A percentile compares a stretch with the other conserved stretches of the same genome.
Conservation (phyloP, 805 yeast genomes). For the Kockiozyma suomiensis region DNA sequence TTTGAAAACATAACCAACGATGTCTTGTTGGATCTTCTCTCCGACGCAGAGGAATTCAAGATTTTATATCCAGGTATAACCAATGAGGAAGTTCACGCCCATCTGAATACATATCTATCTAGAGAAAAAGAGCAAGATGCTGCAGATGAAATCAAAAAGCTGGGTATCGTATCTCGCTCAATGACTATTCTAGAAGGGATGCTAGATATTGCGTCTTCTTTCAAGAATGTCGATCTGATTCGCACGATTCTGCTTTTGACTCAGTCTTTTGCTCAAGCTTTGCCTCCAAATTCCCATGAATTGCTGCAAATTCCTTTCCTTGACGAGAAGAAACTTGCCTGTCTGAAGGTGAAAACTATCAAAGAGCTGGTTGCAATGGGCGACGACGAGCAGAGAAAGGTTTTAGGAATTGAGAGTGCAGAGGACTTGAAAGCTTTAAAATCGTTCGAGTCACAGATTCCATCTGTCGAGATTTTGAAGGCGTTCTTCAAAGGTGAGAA, state of each 20-base stretch:
- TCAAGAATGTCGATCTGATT: slow-evolving; percentile 64
- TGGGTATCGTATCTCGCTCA: slow-evolving; percentile 59
- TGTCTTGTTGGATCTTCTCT: slow-evolving; percentile 60
- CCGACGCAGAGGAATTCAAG: slow-evolving; percentile 67
- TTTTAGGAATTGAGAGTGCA: slow-evolving; percentile 28
- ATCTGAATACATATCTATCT: slow-evolving; percentile 62
- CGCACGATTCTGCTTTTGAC: slow-evolving; percentile 17
- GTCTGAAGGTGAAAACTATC: neutral
- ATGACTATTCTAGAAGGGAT: slow-evolving; percentile 71
- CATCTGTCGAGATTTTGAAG: slow-evolving; percentile 21
- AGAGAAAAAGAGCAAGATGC: slow-evolving; percentile 48
- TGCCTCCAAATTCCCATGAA: slow-evolving; percentile 31
- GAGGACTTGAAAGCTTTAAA: slow-evolving; percentile 23
- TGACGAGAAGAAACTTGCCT: slow-evolving; percentile 42
- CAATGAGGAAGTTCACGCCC: slow-evolving; percentile 51
- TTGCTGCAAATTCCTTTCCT: slow-evolving; percentile 82
- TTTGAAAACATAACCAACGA: slow-evolving; percentile 56
- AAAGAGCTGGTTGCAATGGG: slow-evolving; percentile 6
- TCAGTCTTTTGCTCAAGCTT: slow-evolving; percentile 31
- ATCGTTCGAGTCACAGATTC: slow-evolving; percentile 30
- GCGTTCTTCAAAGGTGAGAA: slow-evolving; percentile 29
- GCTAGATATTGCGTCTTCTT: slow-evolving; percentile 77
- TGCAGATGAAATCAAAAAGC: slow-evolving; percentile 49
- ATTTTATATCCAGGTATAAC: slow-evolving; percentile 48
- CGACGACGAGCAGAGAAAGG: slow-evolving; percentile 40